Percentiles rank a stretch among this genome's conserved stretches.
These are phyloP conservation scores for Mucor plumbeus DNA, from an alignment of 371 early-diverging fungal species.

Conservation along the genomic window DNA sequence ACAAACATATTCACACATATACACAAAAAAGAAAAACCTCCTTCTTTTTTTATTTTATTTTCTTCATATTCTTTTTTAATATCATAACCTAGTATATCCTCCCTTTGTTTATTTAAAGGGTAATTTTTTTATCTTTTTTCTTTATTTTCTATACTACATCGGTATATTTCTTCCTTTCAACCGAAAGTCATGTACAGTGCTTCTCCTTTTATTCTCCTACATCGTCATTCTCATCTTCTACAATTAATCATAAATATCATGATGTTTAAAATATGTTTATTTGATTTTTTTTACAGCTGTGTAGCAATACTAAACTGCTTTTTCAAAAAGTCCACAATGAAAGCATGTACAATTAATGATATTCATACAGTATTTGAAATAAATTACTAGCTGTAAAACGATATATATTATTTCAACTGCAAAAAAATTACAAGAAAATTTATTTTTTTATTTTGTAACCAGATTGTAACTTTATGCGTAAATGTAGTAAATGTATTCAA, in stretches of 20 bases:
- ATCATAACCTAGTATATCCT: background rate
- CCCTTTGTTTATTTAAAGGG: slow-evolving; percentile 1
- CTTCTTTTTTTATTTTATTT: background rate
- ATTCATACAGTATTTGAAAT: too few relatives aligned
- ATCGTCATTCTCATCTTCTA: background rate
- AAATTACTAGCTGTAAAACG: too few relatives aligned
- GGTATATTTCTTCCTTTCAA: slow-evolving; percentile 17
- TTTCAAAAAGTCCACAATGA: too few relatives aligned
- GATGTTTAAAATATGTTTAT: background rate
- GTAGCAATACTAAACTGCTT: too few relatives aligned
- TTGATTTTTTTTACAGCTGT: background rate
- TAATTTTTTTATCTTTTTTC: background rate
- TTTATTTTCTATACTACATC: slow-evolving; percentile 5
- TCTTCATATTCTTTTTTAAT: slow-evolving; percentile 20
- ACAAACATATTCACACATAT: background rate
- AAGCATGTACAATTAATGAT: too few relatives aligned
- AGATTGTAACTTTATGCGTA: too few relatives aligned
- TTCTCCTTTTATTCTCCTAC: slow-evolving; percentile 1
- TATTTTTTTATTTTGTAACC: too few relatives aligned
- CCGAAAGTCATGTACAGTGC: slow-evolving; percentile 28
- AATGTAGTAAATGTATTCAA: too few relatives aligned
- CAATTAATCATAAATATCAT: background rate
- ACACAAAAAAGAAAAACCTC: background rate
- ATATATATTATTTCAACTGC: too few relatives aligned
- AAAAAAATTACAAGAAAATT: too few relatives aligned